A percentile compares a stretch with the other conserved stretches of the same genome.
phyloP scores from a whole-genome alignment of 108 stramenopile species.

The Skeletonema tropicum region DNA sequence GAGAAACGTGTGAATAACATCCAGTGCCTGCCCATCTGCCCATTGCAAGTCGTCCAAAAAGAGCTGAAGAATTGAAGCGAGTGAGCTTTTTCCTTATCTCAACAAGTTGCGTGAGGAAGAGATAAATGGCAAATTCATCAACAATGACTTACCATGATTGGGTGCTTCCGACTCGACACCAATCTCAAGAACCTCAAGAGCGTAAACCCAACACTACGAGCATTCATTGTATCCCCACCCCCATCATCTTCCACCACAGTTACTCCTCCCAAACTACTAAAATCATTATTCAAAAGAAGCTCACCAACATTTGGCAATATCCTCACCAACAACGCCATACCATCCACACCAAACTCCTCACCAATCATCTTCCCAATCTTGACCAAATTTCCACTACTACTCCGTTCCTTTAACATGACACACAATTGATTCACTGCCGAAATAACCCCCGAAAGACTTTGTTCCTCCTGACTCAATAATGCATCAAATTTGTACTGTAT shows the following conservation, averaged over 20 bases:
- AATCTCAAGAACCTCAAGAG: constrained; percentile 38
- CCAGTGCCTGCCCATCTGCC: neutral
- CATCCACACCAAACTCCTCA: constrained; percentile 25
- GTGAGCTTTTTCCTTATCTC: neutral
- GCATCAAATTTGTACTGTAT: too few relatives aligned
- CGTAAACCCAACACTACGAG: constrained; percentile 32
- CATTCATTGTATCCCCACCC: constrained; percentile 7
- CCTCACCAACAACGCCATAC: constrained; percentile 12
- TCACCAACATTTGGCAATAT: constrained; percentile 26
- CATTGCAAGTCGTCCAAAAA: constrained; percentile 43
- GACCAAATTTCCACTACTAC: neutral
- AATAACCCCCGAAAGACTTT: too few relatives aligned
- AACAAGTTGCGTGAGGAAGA: neutral
- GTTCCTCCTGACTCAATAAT: too few relatives aligned
- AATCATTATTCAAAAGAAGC: constrained; percentile 1
- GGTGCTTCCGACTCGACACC: constrained; percentile 20
- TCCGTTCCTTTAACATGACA: constrained; percentile 9
- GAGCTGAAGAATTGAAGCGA: constrained; percentile 1
- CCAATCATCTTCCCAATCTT: constrained; percentile 16
- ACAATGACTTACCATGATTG: constrained; percentile 15
- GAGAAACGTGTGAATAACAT: neutral
- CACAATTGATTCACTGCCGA: constrained; percentile 14
- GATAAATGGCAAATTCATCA: neutral
- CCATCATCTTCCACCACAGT: neutral
- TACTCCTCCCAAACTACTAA: neutral